Percentiles rank a stretch among this genome's conserved stretches.
Evolutionary conservation across 768 basidiomycete genomes (phyloP).

Genomic region (Russula lepida): DNA sequence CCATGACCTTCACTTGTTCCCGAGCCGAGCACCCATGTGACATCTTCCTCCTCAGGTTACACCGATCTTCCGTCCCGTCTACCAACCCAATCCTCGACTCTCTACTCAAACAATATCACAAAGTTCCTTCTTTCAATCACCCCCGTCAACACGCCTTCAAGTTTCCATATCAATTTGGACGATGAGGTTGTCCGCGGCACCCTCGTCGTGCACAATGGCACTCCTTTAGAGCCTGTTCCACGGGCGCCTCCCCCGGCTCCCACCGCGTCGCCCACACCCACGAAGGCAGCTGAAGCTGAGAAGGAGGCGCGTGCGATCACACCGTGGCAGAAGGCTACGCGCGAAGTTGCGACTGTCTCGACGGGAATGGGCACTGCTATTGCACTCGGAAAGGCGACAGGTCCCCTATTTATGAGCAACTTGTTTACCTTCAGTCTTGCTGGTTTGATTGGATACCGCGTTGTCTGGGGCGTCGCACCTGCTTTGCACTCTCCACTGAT

Average conservation of each 20-base stretch:
- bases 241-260: slow-evolving; percentile 58
- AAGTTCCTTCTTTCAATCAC: slow-evolving; percentile 79
- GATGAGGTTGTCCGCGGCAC: slow-evolving; percentile 84
- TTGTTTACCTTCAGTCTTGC: slow-evolving; percentile 88
- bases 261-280: slow-evolving; percentile 40
- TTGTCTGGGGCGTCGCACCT: slow-evolving; percentile 85
- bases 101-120: slow-evolving; percentile 88
- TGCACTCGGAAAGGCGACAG: slow-evolving; percentile 71
- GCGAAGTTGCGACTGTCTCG: slow-evolving; percentile 67
- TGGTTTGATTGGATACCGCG: slow-evolving; percentile 78
- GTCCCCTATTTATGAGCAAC: slow-evolving; percentile 78
- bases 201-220: slow-evolving; percentile 62
- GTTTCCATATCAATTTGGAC: slow-evolving; percentile 58
- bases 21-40: neutral
- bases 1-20: neutral
- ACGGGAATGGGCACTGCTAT: slow-evolving; percentile 67
- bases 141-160: slow-evolving; percentile 40
- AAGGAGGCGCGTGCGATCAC: slow-evolving; percentile 52
- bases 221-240: slow-evolving; percentile 56
- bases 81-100: slow-evolving; percentile 81
- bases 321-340: slow-evolving; percentile 75
- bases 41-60: slow-evolving; percentile 42
- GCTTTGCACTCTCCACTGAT: slow-evolving; percentile 85
- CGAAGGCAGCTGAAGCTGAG: slow-evolving; percentile 36
- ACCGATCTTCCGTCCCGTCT: slow-evolving; percentile 82